These are phyloP conservation scores for Spinacia oleracea DNA, from an alignment of 179 eudicot species.

Conservation along the genomic window DNA sequence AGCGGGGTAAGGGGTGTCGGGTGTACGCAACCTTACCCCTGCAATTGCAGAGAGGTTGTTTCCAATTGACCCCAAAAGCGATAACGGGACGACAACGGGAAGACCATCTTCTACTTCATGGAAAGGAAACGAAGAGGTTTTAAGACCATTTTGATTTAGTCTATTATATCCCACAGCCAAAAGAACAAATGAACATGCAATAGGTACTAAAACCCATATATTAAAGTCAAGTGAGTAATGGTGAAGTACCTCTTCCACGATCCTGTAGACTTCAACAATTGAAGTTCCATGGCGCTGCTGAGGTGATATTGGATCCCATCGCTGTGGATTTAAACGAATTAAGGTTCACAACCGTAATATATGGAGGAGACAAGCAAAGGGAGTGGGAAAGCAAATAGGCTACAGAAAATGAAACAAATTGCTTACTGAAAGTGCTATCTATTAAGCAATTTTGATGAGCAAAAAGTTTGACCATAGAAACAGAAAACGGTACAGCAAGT, in stretches of 20 bases:
- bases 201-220: neutral
- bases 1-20: too few species aligned
- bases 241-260: constrained; percentile 87
- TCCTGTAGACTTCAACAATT: constrained; percentile 96
- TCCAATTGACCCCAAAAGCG: too few species aligned
- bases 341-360: constrained; percentile 12
- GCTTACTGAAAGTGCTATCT: neutral
- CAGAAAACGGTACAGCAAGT: neutral
- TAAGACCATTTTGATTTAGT: too few species aligned
- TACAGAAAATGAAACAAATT: neutral
- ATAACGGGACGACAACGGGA: too few species aligned
- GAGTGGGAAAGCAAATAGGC: constrained; percentile 6
- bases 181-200: too few species aligned
- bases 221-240: constrained; percentile 12
- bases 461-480: neutral
- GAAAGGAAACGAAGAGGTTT: too few species aligned
- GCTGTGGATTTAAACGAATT: constrained; percentile 47
- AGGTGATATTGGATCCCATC: constrained; percentile 86
- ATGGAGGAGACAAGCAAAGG: constrained; percentile 9
- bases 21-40: too few species aligned
- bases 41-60: too few species aligned
- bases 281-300: constrained; percentile 98
- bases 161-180: too few species aligned
- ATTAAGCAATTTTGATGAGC: neutral
- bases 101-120: too few species aligned